A percentile compares a stretch with the other conserved stretches of the same genome.
phyloP scores from a whole-genome alignment of 768 basidiomycete species.

The Phanerochaete carnosa region DNA sequence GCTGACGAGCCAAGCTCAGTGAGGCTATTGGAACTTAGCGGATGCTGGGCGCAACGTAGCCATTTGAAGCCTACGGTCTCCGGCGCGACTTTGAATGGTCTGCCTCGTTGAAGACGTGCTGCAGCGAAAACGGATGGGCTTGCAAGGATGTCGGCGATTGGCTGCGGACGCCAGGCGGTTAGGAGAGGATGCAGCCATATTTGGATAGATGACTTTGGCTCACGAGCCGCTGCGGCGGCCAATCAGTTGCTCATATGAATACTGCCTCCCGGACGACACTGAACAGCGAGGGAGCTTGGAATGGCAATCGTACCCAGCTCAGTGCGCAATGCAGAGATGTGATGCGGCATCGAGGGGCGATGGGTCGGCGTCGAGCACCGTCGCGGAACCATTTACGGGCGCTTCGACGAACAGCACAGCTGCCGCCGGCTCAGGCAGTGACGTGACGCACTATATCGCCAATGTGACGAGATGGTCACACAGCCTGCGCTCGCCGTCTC shows the following conservation, averaged over 20 bases:
- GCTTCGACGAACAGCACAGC: not conserved
- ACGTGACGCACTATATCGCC: constrained; percentile 9
- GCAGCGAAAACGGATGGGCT: not conserved
- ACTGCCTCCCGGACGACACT: not conserved
- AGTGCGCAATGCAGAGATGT: too few species aligned
- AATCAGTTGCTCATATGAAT: constrained; percentile 3
- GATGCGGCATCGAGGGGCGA: too few species aligned
- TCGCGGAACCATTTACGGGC: not conserved
- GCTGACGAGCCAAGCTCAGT: too few species aligned
- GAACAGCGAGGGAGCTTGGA: too few species aligned
- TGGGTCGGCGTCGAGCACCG: too few species aligned
- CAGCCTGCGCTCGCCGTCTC: not conserved
- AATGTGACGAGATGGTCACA: constrained; percentile 7
- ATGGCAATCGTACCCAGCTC: too few species aligned
- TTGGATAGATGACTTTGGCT: constrained; percentile 4
- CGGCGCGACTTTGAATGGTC: too few species aligned
- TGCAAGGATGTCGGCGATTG: not conserved
- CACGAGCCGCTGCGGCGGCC: not conserved
- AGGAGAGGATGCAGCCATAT: not conserved
- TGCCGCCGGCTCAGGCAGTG: not conserved
- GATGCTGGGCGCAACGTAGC: too few species aligned
- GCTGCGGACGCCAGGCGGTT: not conserved
- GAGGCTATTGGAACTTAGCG: too few species aligned
- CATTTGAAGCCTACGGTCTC: too few species aligned
- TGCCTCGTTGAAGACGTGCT: too few species aligned